phyloP scores from a whole-genome alignment of 139 green algal species.

The Chlamydomonas applanata region DNA sequence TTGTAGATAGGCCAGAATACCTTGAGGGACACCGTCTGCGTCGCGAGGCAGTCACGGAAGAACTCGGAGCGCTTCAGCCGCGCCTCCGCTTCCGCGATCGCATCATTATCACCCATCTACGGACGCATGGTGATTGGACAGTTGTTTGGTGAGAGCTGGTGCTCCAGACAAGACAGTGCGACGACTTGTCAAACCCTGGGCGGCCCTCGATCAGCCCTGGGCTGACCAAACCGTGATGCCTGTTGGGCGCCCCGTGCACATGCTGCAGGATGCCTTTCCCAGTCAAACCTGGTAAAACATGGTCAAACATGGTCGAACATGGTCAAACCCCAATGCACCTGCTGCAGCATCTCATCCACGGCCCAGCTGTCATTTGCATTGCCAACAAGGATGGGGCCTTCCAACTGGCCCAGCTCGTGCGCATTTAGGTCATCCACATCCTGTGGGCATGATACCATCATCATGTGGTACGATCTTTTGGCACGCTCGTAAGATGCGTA shows the following conservation, averaged over 20 bases:
- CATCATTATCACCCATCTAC: conserved; percentile 8
- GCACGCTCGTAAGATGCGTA: too few species aligned
- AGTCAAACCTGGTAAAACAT: too few species aligned
- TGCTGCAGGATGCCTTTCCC: too few species aligned
- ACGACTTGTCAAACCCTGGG: too few species aligned
- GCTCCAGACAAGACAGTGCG: too few species aligned
- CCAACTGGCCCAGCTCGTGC: conserved; percentile 43
- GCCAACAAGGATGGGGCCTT: not conserved
- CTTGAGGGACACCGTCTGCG: conserved; percentile 40
- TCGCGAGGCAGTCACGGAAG: conserved; percentile 59
- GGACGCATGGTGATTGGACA: not conserved
- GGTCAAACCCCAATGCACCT: not conserved
- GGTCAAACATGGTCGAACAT: not conserved
- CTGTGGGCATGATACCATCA: too few species aligned
- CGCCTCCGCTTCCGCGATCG: conserved; percentile 3
- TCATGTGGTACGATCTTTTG: too few species aligned
- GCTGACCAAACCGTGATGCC: too few species aligned
- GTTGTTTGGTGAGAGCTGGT: too few species aligned
- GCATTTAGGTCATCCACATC: conserved; percentile 62
- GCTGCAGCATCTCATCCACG: not conserved
- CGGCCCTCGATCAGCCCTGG: too few species aligned
- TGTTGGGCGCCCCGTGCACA: too few species aligned
- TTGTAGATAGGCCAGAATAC: conserved; percentile 25
- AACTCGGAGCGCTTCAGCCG: conserved; percentile 49
- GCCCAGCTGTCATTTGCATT: not conserved